phyloP scores from a whole-genome alignment of 2,329 filamentous ascomycete species.

The Cadophora gregata region DNA sequence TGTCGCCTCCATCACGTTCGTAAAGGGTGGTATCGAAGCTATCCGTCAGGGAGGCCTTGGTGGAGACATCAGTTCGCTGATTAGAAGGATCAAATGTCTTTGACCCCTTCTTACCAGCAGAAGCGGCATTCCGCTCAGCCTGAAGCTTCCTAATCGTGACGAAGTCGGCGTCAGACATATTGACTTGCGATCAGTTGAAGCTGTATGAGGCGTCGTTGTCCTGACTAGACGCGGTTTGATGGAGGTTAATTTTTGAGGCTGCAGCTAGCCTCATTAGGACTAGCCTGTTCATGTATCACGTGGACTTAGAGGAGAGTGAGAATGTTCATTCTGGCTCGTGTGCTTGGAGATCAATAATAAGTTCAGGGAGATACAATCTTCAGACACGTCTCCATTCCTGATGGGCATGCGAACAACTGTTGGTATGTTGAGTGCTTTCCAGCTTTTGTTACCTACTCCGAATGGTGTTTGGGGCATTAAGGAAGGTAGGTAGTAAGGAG shows the following conservation, averaged over 20 bases:
- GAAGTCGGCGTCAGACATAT: constrained; percentile 81
- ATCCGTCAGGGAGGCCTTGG: constrained; percentile 90
- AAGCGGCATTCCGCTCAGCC: constrained; percentile 86
- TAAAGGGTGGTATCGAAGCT: constrained; percentile 89
- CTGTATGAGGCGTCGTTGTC: constrained; percentile 17
- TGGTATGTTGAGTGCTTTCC: no score
- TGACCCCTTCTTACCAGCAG: constrained; percentile 80
- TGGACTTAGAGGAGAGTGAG: not conserved
- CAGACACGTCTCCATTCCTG: no score
- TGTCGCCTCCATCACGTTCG: constrained; percentile 77
- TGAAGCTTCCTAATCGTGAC: constrained; percentile 87
- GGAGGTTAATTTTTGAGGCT: not conserved
- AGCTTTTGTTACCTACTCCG: no score
- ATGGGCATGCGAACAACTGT: no score
- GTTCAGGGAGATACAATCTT: no score
- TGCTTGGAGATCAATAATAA: no score
- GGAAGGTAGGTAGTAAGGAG: no score
- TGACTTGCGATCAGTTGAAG: constrained; percentile 22
- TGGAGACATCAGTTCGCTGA: constrained; percentile 83
- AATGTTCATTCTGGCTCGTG: no score
- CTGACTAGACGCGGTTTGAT: not conserved
- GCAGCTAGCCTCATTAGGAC: not conserved
- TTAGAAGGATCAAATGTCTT: constrained; percentile 77
- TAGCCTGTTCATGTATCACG: not conserved
- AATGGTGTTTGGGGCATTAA: no score